Conservation (phyloP, 177 flowering plant genomes). For the Vitis hybrid region DNA sequence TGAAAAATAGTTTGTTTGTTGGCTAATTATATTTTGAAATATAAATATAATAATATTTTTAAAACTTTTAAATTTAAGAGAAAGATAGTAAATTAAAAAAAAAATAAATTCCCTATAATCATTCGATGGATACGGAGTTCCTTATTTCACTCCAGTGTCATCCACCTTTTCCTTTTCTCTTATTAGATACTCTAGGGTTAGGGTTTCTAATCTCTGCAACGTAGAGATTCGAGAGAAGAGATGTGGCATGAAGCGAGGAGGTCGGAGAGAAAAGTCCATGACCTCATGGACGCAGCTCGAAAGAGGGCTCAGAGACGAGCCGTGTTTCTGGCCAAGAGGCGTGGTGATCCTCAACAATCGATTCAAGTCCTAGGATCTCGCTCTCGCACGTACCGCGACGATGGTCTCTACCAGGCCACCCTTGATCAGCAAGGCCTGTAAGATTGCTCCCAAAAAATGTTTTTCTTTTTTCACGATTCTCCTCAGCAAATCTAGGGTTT, state of each 20-base stretch:
- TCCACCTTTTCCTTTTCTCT: too few relatives aligned
- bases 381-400: conserved; percentile 81
- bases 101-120: too few relatives aligned
- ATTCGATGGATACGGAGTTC: too few relatives aligned
- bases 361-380: conserved; percentile 72
- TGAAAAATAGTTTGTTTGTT: too few relatives aligned
- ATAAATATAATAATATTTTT: too few relatives aligned
- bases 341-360: conserved; percentile 95
- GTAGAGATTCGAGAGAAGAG: conserved; percentile 5
- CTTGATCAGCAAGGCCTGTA: conserved; percentile 97
- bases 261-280: conserved; percentile 97
- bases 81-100: too few relatives aligned
- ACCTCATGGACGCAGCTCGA: conserved; percentile 97
- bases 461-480: background rate
- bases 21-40: too few relatives aligned
- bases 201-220: too few relatives aligned
- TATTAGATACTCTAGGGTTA: too few relatives aligned
- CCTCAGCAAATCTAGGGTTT: background rate
- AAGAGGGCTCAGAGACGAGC: conserved; percentile 96
- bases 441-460: conserved; percentile 10
- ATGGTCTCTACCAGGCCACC: conserved; percentile 83
- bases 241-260: conserved; percentile 98
- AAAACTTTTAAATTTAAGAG: too few relatives aligned
- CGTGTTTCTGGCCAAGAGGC: conserved; percentile 77
- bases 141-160: too few relatives aligned